Percentiles rank a stretch among this genome's conserved stretches.
Conservation (phyloP, 2,329 filamentous ascomycete genomes). For the Aspergillus sp. region DNA sequence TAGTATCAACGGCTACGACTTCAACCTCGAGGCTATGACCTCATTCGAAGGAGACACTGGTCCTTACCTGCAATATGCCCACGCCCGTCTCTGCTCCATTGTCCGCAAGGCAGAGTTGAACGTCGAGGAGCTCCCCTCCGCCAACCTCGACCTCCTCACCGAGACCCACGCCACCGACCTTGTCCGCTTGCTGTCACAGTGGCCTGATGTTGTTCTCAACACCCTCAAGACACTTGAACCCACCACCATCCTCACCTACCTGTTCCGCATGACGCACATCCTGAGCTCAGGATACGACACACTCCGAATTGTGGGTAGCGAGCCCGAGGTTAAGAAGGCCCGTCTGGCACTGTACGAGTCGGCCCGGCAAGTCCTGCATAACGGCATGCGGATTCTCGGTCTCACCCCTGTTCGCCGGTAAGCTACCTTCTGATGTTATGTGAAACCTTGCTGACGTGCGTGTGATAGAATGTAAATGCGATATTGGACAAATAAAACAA, state of each 20-base stretch:
- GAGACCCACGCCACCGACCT: constrained; percentile 67
- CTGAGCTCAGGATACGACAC: constrained; percentile 66
- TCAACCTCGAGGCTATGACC: constrained; percentile 68
- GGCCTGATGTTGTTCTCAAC: constrained; percentile 67
- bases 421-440: constrained; percentile 15
- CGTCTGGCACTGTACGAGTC: constrained; percentile 66
- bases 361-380: constrained; percentile 66
- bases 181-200: constrained; percentile 64
- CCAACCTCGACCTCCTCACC: constrained; percentile 64
- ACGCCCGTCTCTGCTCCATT: constrained; percentile 63
- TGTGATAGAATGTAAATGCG: constrained; percentile 34
- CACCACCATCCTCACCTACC: constrained; percentile 67
- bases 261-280: constrained; percentile 69
- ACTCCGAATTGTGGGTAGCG: constrained; percentile 64
- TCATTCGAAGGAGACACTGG: constrained; percentile 70
- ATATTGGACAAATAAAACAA: constrained; percentile 9
- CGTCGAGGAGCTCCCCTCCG: constrained; percentile 54
- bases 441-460: constrained; percentile 17
- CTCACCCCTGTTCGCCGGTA: constrained; percentile 67
- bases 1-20: constrained; percentile 67
- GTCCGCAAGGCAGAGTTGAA: constrained; percentile 59
- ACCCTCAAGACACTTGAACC: constrained; percentile 70
- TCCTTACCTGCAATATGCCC: constrained; percentile 68
- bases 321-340: constrained; percentile 61
- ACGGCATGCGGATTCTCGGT: constrained; percentile 69